Base-by-base conservation (phyloP, 2,329 filamentous ascomycete genomes). In the Monilinia laxa region DNA sequence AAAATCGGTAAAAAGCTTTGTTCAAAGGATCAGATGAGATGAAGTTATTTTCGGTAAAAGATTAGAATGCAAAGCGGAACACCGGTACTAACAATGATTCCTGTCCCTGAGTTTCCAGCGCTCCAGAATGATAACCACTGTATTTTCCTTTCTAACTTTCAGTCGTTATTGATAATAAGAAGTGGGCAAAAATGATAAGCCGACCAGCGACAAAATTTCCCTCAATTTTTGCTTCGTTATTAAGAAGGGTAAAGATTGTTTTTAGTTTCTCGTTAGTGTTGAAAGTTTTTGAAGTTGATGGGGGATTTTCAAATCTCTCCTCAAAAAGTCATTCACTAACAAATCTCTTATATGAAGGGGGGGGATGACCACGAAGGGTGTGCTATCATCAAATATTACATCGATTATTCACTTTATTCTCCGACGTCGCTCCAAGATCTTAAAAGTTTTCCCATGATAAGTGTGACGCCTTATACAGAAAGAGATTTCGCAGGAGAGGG, bases 11-110 rank as follows among this genome's bases (percentile, higher is more conserved):
- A 40, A 38, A 1, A 2, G 12, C 20, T 51, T 51, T 52, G 5
- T 25, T 62, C 16, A 52, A 9, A 20, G 23, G 58, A 12, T 62
- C 31, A 51, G 31, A 40, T 62, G 45, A 62, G 57, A 51, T 49
- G 57, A 51, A 28, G 2, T 35, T 12, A 23, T 12, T 51, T 28
- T 18, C 45, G 58, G 14, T 40, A 18, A 62, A 25, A 31, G 0
- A 14, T 51, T 62, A 10, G 14, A 10, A 11, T 38, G 31, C 4
- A 35, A 40, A 38, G 9, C 12, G 23, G n/a, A 14, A 51, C 23
- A 25, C 12, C 4, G 12, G 2, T 14, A 14, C 47, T 7, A n/a
- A 40, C 2, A 60, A 60, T 38, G 28, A 25, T 12, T 18, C 23
- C 35, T 38, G 28, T 23, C 23, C 3, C 14, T 18, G 28, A 23